Evolutionary conservation across 78 protist genomes (phyloP).

Genomic region (Planoprotostelium fungivorum): DNA sequence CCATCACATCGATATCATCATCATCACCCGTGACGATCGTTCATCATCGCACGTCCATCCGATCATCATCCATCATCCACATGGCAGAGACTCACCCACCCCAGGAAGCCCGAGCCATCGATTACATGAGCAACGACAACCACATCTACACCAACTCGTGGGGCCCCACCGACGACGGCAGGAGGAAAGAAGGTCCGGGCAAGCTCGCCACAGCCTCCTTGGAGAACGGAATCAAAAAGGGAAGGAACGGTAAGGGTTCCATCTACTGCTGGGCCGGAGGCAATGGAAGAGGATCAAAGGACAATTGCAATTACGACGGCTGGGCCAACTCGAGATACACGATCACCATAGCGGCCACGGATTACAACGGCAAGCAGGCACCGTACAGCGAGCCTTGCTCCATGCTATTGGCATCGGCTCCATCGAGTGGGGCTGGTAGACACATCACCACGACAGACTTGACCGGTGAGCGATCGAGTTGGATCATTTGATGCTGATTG

Average conservation of each 20-base stretch:
- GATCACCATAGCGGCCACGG: constrained; percentile 11
- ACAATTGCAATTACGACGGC: constrained; percentile 37
- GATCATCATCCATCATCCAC: too few relatives aligned
- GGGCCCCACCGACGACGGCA: constrained; percentile 30
- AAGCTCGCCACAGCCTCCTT: constrained; percentile 7
- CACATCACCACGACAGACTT: constrained; percentile 10
- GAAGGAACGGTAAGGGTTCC: constrained; percentile 11
- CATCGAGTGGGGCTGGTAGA: neutral
- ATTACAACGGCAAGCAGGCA: constrained; percentile 6
- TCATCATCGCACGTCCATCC: too few relatives aligned
- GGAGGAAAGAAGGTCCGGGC: constrained; percentile 8
- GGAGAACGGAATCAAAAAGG: neutral
- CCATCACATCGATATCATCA: too few relatives aligned
- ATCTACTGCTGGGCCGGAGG: constrained; percentile 29
- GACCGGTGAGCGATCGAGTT: neutral
- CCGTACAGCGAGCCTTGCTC: constrained; percentile 11
- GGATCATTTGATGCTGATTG: neutral
- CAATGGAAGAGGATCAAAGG: neutral
- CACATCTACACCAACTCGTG: constrained; percentile 17
- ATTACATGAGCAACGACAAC: neutral
- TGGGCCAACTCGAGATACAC: constrained; percentile 18
- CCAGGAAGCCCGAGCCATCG: constrained; percentile 10
- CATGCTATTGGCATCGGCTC: constrained; percentile 9
- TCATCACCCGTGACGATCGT: too few relatives aligned
- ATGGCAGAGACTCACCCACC: too few relatives aligned